Percentiles rank a stretch among this genome's conserved stretches.
Conservation (phyloP, 768 basidiomycete species). For the Amanita muscaria region DNA sequence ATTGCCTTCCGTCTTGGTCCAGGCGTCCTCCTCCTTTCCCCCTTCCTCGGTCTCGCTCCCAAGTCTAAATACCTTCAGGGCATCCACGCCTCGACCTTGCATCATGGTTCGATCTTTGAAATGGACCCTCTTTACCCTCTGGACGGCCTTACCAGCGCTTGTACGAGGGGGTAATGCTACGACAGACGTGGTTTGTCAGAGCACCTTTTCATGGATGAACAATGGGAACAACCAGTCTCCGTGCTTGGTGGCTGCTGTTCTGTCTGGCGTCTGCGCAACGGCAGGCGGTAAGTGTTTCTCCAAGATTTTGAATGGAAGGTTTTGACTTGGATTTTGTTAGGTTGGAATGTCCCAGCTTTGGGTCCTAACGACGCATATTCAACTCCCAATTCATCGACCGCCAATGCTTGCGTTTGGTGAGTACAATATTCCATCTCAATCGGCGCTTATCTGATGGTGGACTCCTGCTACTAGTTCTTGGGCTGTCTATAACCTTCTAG, state of each 20-base stretch:
- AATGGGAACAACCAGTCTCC: not conserved
- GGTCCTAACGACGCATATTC: not conserved
- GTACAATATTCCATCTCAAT: not conserved
- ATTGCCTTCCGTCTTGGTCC: too few species aligned
- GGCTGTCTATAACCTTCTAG: slow-evolving; percentile 6
- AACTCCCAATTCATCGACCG: not conserved
- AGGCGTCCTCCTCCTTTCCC: not conserved
- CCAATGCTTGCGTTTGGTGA: slow-evolving; percentile 5
- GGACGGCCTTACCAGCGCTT: not conserved
- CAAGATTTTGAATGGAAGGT: too few species aligned
- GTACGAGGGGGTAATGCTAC: not conserved
- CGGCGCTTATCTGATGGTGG: not conserved
- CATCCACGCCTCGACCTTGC: not conserved
- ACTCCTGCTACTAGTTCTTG: slow-evolving; percentile 1
- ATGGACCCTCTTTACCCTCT: not conserved
- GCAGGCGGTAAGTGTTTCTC: slow-evolving; percentile 1
- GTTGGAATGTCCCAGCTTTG: slow-evolving; percentile 3
- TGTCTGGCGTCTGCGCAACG: not conserved
- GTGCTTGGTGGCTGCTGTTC: not conserved
- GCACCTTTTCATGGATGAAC: slow-evolving; percentile 3
- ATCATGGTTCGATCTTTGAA: not conserved
- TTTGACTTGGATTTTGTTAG: too few species aligned
- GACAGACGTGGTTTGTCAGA: not conserved
- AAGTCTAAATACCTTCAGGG: not conserved
- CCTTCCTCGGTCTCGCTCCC: not conserved